Evolutionary conservation across 2,329 filamentous ascomycete genomes (phyloP).

Genomic region (Pseudogymnoascus sp.): DNA sequence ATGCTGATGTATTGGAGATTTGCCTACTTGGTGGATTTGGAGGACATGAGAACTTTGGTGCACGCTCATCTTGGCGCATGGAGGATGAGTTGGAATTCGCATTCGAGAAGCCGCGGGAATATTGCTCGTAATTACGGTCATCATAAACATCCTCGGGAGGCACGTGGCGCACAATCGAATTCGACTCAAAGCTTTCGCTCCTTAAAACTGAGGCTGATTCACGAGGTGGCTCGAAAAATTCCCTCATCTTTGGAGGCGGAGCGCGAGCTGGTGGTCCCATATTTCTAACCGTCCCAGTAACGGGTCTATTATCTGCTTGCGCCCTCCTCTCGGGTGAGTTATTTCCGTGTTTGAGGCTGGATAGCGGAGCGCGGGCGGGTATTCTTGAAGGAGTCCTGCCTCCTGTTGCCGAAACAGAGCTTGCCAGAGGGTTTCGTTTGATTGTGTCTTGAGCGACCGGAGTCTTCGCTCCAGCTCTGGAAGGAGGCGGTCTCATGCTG

Average conservation of each 20-base stretch:
- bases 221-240: conserved; percentile 53
- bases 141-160: conserved; percentile 83
- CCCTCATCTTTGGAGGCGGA: conserved; percentile 88
- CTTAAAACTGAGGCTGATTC: conserved; percentile 43
- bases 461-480: conserved; percentile 39
- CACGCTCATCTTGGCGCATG: conserved; percentile 34
- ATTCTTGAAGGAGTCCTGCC: conserved; percentile 57
- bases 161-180: conserved; percentile 49
- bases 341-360: conserved; percentile 59
- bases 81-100: conserved; percentile 29
- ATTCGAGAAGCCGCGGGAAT: conserved; percentile 19
- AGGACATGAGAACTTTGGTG: conserved; percentile 23
- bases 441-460: conserved; percentile 38
- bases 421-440: conserved; percentile 22
- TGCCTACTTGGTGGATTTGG: conserved; percentile 45
- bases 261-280: conserved; percentile 50
- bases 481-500: conserved; percentile 23
- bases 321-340: conserved; percentile 71
- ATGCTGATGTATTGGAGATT: conserved; percentile 57
- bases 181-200: conserved; percentile 40
- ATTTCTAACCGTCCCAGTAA: conserved; percentile 31
- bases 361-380: conserved; percentile 60
- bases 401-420: conserved; percentile 22
- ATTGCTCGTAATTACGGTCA: conserved; percentile 42
- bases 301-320: conserved; percentile 19